Conservation (phyloP, 768 basidiomycete genomes). For the Lactarius pseudohatsudake region DNA sequence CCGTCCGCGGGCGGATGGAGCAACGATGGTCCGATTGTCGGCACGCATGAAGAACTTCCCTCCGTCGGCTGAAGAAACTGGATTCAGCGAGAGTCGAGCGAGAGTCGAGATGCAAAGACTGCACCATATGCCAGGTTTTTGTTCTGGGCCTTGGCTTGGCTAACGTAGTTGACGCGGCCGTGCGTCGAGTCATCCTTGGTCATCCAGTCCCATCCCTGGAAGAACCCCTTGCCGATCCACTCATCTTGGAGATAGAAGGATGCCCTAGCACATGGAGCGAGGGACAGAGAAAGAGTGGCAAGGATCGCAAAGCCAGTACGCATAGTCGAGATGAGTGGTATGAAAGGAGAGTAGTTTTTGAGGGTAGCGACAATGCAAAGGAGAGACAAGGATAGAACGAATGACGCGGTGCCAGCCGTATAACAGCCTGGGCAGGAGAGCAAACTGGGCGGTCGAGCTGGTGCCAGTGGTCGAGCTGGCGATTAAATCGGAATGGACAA, state of each 20-base stretch:
- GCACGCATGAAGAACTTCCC: slow-evolving; percentile 58
- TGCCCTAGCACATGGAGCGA: slow-evolving; percentile 13
- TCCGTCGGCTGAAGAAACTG: slow-evolving; percentile 36
- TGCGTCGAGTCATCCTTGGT: slow-evolving; percentile 57
- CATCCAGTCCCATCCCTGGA: slow-evolving; percentile 49
- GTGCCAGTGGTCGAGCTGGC: too few species aligned
- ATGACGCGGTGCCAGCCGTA: slow-evolving; percentile 13
- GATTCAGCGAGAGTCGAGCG: background rate
- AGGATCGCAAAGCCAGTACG: slow-evolving; percentile 35
- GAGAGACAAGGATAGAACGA: slow-evolving; percentile 31
- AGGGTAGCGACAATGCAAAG: slow-evolving; percentile 33
- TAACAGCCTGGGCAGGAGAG: background rate
- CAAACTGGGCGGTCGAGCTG: background rate
- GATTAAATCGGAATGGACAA: too few species aligned
- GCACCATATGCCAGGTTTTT: slow-evolving; percentile 50
- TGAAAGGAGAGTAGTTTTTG: slow-evolving; percentile 28
- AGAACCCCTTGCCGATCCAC: slow-evolving; percentile 44
- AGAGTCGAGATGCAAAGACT: slow-evolving; percentile 14
- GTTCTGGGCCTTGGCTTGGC: slow-evolving; percentile 42
- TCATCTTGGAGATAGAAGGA: slow-evolving; percentile 18
- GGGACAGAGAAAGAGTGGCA: slow-evolving; percentile 11
- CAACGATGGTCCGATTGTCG: slow-evolving; percentile 44
- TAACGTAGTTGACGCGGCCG: slow-evolving; percentile 60
- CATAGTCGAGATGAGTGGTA: slow-evolving; percentile 33
- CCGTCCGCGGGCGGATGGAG: slow-evolving; percentile 46